Base-by-base conservation (phyloP, 108 stramenopile species). In the Nitzschia sp. region DNA sequence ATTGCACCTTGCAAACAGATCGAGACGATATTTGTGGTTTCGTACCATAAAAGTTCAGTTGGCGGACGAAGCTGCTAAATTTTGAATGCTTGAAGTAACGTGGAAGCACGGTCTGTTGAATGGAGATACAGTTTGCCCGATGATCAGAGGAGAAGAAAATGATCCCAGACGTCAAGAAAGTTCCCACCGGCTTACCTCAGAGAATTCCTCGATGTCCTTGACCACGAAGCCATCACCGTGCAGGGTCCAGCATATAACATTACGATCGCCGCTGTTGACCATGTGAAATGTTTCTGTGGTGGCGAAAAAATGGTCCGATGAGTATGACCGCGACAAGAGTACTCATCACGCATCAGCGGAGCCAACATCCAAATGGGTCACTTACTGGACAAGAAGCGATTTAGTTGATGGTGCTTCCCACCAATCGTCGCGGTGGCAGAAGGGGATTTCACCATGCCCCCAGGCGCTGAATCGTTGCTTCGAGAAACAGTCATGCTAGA, bases 81-180 rank as follows among this genome's bases (percentile, higher is more conserved):
- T 96, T 96, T 35, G 81, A 81, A 74, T 96, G 95, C 63, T 92
- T 95, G 76, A 95, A 95, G 57, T 85, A 95, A 45, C 86, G 80
- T 24, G 95, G 95, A 11, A 95, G 78, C 11, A 87, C 57, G 4
- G 82, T 59, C 58, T 59, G 33, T n/a, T 17, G 58, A 33, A 34
- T 3, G 2, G 15, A 54, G 15, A 54, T 24, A 26, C 15, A 25
- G 26, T 2, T 26, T 21, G 21, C n/a, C n/a, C n/a, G n/a, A n/a
- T n/a, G n/a, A n/a, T n/a, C n/a, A n/a, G n/a, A n/a, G n/a, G n/a
- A n/a, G n/a, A n/a, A n/a, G n/a, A n/a, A n/a, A n/a, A n/a, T n/a
- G n/a, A n/a, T n/a, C n/a, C n/a, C n/a, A n/a, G n/a, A n/a, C n/a
- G n/a, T n/a, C 38, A 42, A 42, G 38, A 42, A 11, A 42, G 11